Percentiles rank a stretch among this genome's conserved stretches.
These are phyloP conservation scores for Alloascoidea hylecoeti DNA, from an alignment of 805 yeast species.

Conservation along the genomic window DNA sequence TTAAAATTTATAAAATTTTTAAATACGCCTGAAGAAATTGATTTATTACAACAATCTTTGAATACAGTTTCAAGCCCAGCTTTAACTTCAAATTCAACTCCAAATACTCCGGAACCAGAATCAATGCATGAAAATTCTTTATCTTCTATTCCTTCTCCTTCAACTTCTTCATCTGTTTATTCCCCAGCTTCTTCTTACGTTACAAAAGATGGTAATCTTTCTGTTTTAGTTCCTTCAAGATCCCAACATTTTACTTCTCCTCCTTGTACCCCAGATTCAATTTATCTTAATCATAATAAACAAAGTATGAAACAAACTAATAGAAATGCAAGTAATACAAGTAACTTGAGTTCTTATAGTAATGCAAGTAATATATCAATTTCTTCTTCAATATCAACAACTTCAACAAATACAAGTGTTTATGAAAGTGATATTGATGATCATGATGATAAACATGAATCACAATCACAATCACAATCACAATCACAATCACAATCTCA, in stretches of 20 bases:
- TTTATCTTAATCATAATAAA: too few relatives aligned
- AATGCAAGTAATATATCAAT: neutral
- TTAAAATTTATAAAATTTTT: neutral
- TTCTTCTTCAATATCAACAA: neutral
- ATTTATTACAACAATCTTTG: neutral
- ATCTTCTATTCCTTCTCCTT: neutral
- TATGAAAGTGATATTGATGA: neutral
- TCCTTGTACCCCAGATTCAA: neutral
- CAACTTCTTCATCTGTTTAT: neutral
- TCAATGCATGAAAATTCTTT: neutral
- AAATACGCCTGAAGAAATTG: neutral
- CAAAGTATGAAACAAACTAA: neutral
- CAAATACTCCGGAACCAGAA: neutral
- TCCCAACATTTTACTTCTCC: neutral
- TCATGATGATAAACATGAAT: neutral
- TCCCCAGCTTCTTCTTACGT: too few relatives aligned
- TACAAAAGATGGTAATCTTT: too few relatives aligned
- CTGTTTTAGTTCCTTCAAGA: neutral
- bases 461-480: neutral
- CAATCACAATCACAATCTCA: neutral
- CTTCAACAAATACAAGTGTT: neutral
- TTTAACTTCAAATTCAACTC: neutral
- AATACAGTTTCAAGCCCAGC: neutral
- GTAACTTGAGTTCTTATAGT: neutral
- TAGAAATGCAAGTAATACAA: neutral